These are phyloP conservation scores for Leucogyrophana mollusca DNA, from an alignment of 768 basidiomycete genomes.

Conservation along the genomic window DNA sequence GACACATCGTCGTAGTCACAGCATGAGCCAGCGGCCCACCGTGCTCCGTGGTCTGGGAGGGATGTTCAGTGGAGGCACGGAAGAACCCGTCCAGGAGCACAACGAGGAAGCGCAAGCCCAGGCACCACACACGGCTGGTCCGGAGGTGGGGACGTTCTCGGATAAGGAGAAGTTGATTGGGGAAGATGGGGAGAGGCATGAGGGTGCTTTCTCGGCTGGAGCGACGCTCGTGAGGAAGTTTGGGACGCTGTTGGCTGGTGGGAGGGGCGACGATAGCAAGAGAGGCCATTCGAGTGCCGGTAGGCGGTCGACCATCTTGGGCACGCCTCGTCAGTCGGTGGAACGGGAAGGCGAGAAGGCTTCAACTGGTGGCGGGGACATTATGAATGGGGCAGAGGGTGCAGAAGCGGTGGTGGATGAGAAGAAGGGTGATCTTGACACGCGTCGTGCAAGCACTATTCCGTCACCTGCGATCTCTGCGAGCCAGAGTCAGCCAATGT, in stretches of 20 bases:
- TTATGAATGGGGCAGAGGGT: slow-evolving; percentile 16
- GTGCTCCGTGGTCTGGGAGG: slow-evolving; percentile 55
- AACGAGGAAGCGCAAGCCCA: slow-evolving; percentile 36
- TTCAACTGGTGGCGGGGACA: slow-evolving; percentile 12
- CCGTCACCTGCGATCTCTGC: slow-evolving; percentile 32
- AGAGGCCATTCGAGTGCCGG: slow-evolving; percentile 34
- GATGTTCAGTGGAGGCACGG: slow-evolving; percentile 48
- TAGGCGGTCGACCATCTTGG: slow-evolving; percentile 54
- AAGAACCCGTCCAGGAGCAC: slow-evolving; percentile 41
- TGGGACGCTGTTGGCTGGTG: slow-evolving; percentile 60
- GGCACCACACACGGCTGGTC: slow-evolving; percentile 62
- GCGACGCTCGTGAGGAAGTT: slow-evolving; percentile 78
- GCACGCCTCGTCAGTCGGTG: slow-evolving; percentile 36
- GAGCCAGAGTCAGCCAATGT: slow-evolving; percentile 57
- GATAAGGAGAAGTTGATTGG: slow-evolving; percentile 32
- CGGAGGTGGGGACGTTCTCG: slow-evolving; percentile 58
- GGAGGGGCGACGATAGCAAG: slow-evolving; percentile 42
- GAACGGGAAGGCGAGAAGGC: slow-evolving; percentile 34
- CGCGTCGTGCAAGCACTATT: slow-evolving; percentile 18
- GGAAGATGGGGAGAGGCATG: slow-evolving; percentile 25
- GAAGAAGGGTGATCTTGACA: slow-evolving; percentile 20
- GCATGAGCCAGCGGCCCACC: slow-evolving; percentile 72
- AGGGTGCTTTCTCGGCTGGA: slow-evolving; percentile 49
- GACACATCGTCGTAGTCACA: slow-evolving; percentile 81
- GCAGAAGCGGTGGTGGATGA: no score